Evolutionary conservation across 164 flowering plant genomes (phyloP), one percentile per base, ranked within the genome.

Genomic region (Saururus chinensis): DNA sequence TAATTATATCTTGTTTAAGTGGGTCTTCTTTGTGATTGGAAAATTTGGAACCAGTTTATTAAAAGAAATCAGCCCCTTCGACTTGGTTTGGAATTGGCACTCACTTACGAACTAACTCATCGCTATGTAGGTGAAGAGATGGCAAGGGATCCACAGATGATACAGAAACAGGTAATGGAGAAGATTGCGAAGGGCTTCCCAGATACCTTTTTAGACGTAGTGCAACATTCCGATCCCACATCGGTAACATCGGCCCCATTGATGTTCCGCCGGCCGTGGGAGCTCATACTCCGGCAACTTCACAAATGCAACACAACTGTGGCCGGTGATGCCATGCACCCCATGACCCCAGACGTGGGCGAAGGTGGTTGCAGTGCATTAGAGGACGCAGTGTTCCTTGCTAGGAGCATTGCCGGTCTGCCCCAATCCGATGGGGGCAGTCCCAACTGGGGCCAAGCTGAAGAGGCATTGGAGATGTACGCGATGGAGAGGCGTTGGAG

Each of bases 301-400:
- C n/a, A n/a, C n/a, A n/a, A n/a, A 22, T 71, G 57, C 1, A 68
- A 60, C 45, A 48, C 77, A 11, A 75, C 79, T n/a, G 76, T 79
- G 48, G 79, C 78, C 0, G 82, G 80, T 0, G 85, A 67, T 53
- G 71, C 71, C 4, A 55, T 71, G 71, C 74, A 71, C 74, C n/a
- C 74, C 0, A 71, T 71, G 74, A 71, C 74, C 30, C 71, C 71
- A 4, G 71, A 71, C 56, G 23, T 71, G 6, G 71, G 68, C 9
- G 71, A 71, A 57, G 74, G 74, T 21, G 74, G 74, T 19, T 60
- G 74, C 56, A 4, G 65, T 0, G 65, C 75, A 25, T 41, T 71
- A 51, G 75, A 71, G 59, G 75, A 71, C 51, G 75, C 68, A 2
- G 68, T 71, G 1, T 54, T 71, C 19, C 53, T 71, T 8, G 75